phyloP scores from a whole-genome alignment of 2,329 filamentous ascomycete genomes.

The Bipolaris gigantea region DNA sequence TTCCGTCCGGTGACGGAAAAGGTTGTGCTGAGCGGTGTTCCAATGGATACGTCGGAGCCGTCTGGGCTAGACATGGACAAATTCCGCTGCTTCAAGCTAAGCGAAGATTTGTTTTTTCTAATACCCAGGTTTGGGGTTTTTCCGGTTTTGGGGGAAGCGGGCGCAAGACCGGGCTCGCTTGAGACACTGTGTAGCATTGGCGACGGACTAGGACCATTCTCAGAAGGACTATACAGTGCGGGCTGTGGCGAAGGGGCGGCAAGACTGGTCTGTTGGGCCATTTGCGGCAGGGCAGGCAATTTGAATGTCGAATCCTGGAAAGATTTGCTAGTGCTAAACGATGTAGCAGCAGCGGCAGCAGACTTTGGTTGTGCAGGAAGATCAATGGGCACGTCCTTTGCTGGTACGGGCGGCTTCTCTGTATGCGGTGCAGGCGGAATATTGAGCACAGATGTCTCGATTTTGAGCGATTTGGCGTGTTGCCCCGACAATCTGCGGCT shows the following conservation, averaged over 20 bases:
- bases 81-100: slow-evolving; percentile 74
- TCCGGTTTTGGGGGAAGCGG: slow-evolving; percentile 41
- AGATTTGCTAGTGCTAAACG: slow-evolving; percentile 32
- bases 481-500: slow-evolving; percentile 79
- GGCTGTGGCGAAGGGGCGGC: slow-evolving; percentile 37
- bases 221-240: slow-evolving; percentile 46
- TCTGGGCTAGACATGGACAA: slow-evolving; percentile 66
- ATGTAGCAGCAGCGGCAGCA: slow-evolving; percentile 27
- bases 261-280: slow-evolving; percentile 29
- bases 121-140: slow-evolving; percentile 40
- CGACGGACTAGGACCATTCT: slow-evolving; percentile 47
- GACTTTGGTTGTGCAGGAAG: slow-evolving; percentile 42
- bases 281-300: slow-evolving; percentile 36
- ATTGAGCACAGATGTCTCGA: slow-evolving; percentile 67
- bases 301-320: slow-evolving; percentile 36
- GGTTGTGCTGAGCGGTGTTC: slow-evolving; percentile 71
- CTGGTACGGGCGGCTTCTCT: slow-evolving; percentile 37
- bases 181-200: slow-evolving; percentile 48
- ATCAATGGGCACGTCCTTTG: slow-evolving; percentile 39
- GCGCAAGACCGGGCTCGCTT: slow-evolving; percentile 47
- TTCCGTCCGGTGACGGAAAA: slow-evolving; percentile 58
- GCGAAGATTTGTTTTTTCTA: slow-evolving; percentile 55
- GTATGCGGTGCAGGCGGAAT: slow-evolving; percentile 39
- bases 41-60: slow-evolving; percentile 67
- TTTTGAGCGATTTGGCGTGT: slow-evolving; percentile 81